These are phyloP conservation scores for Phytophthora melonis DNA, from an alignment of 352 stramenopile species.

Conservation along the genomic window DNA sequence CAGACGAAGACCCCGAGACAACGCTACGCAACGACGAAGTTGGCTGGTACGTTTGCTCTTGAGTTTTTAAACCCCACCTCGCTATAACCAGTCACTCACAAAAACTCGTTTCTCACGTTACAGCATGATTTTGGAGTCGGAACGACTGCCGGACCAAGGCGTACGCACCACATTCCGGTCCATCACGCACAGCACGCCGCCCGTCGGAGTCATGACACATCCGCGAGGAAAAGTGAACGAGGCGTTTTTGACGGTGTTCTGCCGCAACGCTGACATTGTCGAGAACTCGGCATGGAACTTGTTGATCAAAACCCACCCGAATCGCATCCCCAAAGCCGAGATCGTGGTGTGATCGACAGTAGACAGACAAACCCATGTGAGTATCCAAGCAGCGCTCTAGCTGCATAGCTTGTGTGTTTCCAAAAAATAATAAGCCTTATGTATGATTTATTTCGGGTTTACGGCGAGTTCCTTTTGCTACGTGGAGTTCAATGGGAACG, in stretches of 20 bases:
- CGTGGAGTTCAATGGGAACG: too few species aligned
- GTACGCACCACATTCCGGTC: constrained; percentile 68
- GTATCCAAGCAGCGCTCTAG: not conserved
- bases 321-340: constrained; percentile 36
- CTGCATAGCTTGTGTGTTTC: constrained; percentile 6
- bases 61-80: constrained; percentile 1
- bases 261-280: constrained; percentile 75
- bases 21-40: constrained; percentile 81
- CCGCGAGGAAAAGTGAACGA: constrained; percentile 80
- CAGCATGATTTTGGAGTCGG: constrained; percentile 77
- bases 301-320: constrained; percentile 63
- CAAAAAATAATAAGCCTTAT: constrained; percentile 32
- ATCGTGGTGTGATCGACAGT: constrained; percentile 36
- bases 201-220: constrained; percentile 70
- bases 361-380: not conserved
- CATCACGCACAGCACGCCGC: constrained; percentile 77
- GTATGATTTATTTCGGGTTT: constrained; percentile 26
- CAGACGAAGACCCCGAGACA: constrained; percentile 60
- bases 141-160: constrained; percentile 54
- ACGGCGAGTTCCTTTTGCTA: too few species aligned
- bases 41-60: constrained; percentile 61
- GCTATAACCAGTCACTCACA: not conserved
- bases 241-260: constrained; percentile 82
- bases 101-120: not conserved
- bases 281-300: constrained; percentile 72